Conservation (phyloP, 169 alveolate species). For the Cyclospora cayetanensis region DNA sequence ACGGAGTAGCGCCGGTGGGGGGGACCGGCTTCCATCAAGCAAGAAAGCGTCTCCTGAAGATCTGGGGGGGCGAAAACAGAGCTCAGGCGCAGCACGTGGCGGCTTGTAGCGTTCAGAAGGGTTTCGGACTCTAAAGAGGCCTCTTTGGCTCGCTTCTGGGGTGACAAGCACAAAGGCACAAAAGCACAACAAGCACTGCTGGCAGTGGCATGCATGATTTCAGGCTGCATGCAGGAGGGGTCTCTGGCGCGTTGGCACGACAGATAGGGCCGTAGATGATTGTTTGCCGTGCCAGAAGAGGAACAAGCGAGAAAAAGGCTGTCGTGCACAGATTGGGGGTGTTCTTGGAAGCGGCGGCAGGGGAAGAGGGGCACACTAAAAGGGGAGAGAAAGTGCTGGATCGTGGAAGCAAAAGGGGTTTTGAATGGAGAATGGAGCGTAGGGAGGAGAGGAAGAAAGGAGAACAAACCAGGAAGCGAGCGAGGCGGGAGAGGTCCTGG, state of each 20-base stretch:
- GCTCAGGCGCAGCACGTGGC: neutral
- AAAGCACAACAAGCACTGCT: neutral
- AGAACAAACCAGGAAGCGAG: conserved; percentile 81
- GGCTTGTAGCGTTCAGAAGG: conserved; percentile 25
- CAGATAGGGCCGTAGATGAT: too few relatives aligned
- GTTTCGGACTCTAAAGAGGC: conserved; percentile 21
- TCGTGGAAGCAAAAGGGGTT: conserved; percentile 29
- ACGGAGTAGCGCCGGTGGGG: neutral
- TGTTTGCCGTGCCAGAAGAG: neutral
- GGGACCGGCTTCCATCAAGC: conserved; percentile 12
- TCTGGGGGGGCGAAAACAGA: neutral
- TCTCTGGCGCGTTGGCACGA: neutral
- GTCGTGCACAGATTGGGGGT: too few relatives aligned
- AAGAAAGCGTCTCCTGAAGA: conserved; percentile 20
- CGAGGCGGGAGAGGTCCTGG: conserved; percentile 78
- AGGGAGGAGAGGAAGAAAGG: neutral
- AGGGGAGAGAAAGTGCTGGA: neutral
- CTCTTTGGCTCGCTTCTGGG: neutral
- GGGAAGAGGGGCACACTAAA: neutral
- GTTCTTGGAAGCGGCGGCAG: too few relatives aligned
- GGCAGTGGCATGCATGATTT: too few relatives aligned
- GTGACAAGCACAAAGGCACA: neutral
- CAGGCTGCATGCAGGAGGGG: neutral
- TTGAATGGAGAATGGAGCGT: conserved; percentile 17
- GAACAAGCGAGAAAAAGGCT: neutral